Conservation (phyloP, 192 early-diverging fungal species). For the Podila epicladia region DNA sequence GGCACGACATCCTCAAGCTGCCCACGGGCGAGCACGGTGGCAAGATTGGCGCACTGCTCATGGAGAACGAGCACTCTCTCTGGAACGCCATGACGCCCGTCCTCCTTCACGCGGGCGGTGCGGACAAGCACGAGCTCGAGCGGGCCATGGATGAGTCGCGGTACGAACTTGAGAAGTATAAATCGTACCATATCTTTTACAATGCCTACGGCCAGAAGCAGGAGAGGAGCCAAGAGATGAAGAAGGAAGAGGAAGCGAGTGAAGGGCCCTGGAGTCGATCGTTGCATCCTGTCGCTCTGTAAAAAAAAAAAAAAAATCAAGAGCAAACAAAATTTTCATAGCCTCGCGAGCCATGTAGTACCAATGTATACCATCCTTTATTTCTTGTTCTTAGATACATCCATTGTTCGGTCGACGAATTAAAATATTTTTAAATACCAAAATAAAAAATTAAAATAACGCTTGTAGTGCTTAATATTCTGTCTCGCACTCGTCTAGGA, state of each 20-base stretch:
- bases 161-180: constrained; percentile 21
- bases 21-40: constrained; percentile 36
- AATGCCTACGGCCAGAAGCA: constrained; percentile 21
- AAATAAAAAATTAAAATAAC: too few species aligned
- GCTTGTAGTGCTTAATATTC: neutral
- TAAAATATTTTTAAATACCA: too few species aligned
- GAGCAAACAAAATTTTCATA: neutral
- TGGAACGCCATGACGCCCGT: constrained; percentile 32
- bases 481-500: neutral
- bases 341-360: too few species aligned
- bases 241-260: too few species aligned
- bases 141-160: constrained; percentile 13
- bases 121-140: constrained; percentile 23
- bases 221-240: neutral
- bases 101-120: constrained; percentile 25
- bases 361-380: too few species aligned
- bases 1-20: constrained; percentile 5
- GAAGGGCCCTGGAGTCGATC: too few species aligned
- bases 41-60: constrained; percentile 31
- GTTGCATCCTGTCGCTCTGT: neutral
- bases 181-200: constrained; percentile 39
- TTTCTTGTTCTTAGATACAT: neutral
- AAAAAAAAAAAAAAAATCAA: neutral
- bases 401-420: too few species aligned
- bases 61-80: constrained; percentile 31